Evolutionary conservation across 208 protist genomes (phyloP), one percentile per base, ranked within the genome.

Genomic region (Phytomonas sp.): DNA sequence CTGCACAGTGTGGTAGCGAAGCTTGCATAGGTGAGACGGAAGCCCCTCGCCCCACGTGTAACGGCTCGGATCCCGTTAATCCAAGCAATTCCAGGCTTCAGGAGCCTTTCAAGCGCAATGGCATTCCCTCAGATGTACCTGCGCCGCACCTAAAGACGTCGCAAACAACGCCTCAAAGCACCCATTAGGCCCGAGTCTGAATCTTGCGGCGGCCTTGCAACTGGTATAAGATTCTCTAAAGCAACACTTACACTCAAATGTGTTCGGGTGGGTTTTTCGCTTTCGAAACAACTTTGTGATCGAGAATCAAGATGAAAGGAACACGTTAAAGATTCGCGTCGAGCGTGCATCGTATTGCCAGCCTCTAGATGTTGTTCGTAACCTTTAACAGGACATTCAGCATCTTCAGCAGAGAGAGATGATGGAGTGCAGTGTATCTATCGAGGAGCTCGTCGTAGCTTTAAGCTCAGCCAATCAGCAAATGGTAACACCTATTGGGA

Each of bases 271-370:
- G 89, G 68, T 92, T 59, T 77, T 71, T n/a, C 73, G 67, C 32
- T 66, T 85, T 60, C 80, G 76, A 4, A 66, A 74, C 15, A 92
- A 95, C 76, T 89, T 95, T 71, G 60, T 77, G 20, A 78, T 95
- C 5, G 86, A 91, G 62, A 82, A 84, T 72, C 62, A 74, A 51
- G 67, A 79, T n/a, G 77, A 79, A 70, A 67, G 74, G 33, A 71
- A 81, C 56, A 77, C 80, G n/a, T 33, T 71, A 8, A 81, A 81
- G 70, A 84, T 82, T 33, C 82, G 80, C 28, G 64, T 93, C 32
- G 75, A 84, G 31, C 84, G 88, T 23, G 79, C 83, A 8, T 89
- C 88, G 3, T 77, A 88, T 23, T 71, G 76, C 28, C 78, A 85
- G 70, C 85, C 88, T 60, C 78, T 93, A 28, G 85, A 91, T 72